Base-by-base conservation (phyloP, 768 basidiomycete genomes). In the Symmetrospora coprosmae region DNA sequence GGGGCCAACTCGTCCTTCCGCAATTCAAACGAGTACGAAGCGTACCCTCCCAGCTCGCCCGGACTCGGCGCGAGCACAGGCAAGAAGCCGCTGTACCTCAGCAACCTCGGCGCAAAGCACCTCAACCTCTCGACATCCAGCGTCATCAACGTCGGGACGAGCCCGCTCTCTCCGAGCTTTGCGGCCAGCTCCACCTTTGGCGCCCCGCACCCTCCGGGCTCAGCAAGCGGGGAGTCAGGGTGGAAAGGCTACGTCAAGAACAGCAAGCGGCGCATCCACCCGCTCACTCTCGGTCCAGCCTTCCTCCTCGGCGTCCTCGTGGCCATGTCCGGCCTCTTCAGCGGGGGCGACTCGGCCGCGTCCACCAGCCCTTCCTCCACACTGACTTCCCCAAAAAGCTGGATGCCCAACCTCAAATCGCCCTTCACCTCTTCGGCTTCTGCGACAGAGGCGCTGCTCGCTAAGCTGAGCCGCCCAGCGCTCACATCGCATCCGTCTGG, bases 401-500 rank as follows among this genome's bases (percentile, higher is more conserved):
- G 17, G 27, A 7, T 45, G 27, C 6, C 6, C 41, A 21, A 46
- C 21, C 11, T 46, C 9, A 11, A 46, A 46, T 23, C 45, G 21
- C 33, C 49, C n/a, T 35, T 50, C 28, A 50, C 49, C 11, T 50
- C 49, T 4, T 35, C 27, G 3, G 43, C 55, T 28, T 43, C 46
- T 43, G 21, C 38, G 16, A 30, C 40, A 7, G 43, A n/a, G n/a
- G n/a, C n/a, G n/a, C n/a, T 30, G 19, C 28, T 58, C 4, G 43
- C 55, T 9, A 17, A 31, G 14, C 43, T 58, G 17, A 4, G 41
- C 9, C 41, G 55, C 6, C 55, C 55, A 23, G 55, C n/a, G 33
- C 46, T 43, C 30, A 43, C 46, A 21, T 58, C 55, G 11, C 55
- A 58, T 27, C 31, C 55, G 3, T 58, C 55, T 11, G 55, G 55